Conservation (phyloP, 2,329 filamentous ascomycete genomes). For the Colletotrichum cordylinicola region DNA sequence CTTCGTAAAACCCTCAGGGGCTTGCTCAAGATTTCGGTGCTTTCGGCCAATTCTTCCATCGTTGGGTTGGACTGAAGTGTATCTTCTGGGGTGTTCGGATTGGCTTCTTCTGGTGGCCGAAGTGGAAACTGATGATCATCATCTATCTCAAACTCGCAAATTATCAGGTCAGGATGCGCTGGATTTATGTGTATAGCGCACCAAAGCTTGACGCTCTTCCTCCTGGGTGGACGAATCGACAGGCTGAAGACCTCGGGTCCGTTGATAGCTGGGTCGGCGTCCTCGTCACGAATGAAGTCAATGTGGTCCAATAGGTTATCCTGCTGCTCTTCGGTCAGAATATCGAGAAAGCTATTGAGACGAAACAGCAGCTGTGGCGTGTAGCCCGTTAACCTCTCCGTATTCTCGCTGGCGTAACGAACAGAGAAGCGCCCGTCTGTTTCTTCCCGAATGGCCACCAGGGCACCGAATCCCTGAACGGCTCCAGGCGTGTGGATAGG, state of each 20-base stretch:
- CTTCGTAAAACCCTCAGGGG: slow-evolving; percentile 79
- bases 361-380: slow-evolving; percentile 78
- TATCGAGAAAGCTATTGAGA: slow-evolving; percentile 79
- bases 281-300: slow-evolving; percentile 86
- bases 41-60: slow-evolving; percentile 74
- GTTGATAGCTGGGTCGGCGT: slow-evolving; percentile 74
- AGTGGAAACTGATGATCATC: slow-evolving; percentile 75
- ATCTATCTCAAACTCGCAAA: slow-evolving; percentile 90
- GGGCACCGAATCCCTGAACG: slow-evolving; percentile 78
- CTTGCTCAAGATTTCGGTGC: slow-evolving; percentile 76
- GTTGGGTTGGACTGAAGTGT: slow-evolving; percentile 78
- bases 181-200: slow-evolving; percentile 83
- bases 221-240: slow-evolving; percentile 66
- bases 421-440: slow-evolving; percentile 71
- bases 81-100: slow-evolving; percentile 71
- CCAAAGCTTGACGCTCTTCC: slow-evolving; percentile 75
- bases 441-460: slow-evolving; percentile 78
- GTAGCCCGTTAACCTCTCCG: slow-evolving; percentile 75
- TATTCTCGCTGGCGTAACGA: slow-evolving; percentile 83
- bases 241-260: slow-evolving; percentile 88
- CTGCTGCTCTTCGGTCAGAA: slow-evolving; percentile 81
- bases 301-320: slow-evolving; percentile 87
- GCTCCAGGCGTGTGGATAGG: slow-evolving; percentile 88
- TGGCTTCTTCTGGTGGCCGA: slow-evolving; percentile 64
- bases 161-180: slow-evolving; percentile 71